Base-by-base conservation (phyloP, 495 filamentous ascomycete genomes). In the Corynascus novoguineensis region DNA sequence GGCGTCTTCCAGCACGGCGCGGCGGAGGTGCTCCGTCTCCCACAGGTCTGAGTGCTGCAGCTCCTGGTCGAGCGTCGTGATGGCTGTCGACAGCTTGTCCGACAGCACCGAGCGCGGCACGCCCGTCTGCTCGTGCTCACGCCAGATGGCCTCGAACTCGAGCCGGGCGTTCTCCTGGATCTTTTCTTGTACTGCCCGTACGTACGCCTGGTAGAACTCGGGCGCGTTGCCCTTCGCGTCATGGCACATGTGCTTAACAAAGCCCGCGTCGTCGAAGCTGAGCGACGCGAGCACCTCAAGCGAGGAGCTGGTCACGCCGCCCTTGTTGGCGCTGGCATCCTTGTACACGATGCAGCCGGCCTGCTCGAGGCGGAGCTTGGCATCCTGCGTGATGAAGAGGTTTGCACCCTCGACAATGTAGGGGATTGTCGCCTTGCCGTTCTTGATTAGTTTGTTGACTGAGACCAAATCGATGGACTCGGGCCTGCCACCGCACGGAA, bases 321-420 rank as follows among this genome's bases (percentile, higher is more conserved):
- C 93, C 79, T 98, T 98, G 80, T 98, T 98, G 41, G 95, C 91
- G 41, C 90, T 95, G 12, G 93, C 93, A 73, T 98, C 93, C 78
- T 98, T 98, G 82, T 89, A 97, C 41, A 98, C 71, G 62, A 97
- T 86, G 67, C 87, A 90, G 58, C 95, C 95, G 28, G 93, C 92
- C 63, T 88, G 85, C 74, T 98, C 93, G 5, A 98, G 82, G 21
- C 90, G 86, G 54, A 97, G 79, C 79, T 98, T 98, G 61, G 90
- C 91, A 67, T 98, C 93, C 73, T 98, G 95, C 12, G 93, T 97
- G 73, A 98, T 93, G 82, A 98, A 98, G 38, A 98, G 78, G 68
- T 98, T 98, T 67, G 93, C 93, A 21, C 93, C 93, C 72, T 98
- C 93, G 45, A 98, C 93, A 28, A 98, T 92, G 75, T 93, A 97